Base-by-base conservation (phyloP, 2,329 filamentous ascomycete genomes). In the Domatiomyces catenatus region DNA sequence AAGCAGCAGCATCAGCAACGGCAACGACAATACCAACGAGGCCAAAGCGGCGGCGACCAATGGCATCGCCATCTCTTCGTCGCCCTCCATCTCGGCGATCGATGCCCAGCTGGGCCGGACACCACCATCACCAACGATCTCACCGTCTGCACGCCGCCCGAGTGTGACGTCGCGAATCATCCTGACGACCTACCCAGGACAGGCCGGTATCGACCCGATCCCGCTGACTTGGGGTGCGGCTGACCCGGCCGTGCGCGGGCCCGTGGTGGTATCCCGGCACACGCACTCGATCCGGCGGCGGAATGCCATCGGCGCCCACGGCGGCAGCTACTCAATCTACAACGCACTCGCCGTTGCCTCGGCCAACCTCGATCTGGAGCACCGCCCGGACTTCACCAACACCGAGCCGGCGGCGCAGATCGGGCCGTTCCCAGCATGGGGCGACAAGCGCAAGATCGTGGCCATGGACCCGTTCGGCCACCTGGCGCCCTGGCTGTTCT, bases 401-500 rank as follows among this genome's bases (percentile, higher is more conserved):
- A 94, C 88, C 8, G 86, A 96, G 66, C 92, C 92, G 10, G 88
- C 89, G n/a, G 86, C 80, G 19, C 79, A 83, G 49, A 86, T 96
- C 63, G 88, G 88, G 0, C 88, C 86, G 6, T 94, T 94, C 60
- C 81, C 86, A 6, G 80, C 92, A 68, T 98, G 90, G 90, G 78
- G 77, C 22, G 86, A 94, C 63, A 79, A 77, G 61, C 87, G 86
- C 67, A 96, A 95, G 73, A 96, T 98, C 56, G 90, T 96, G 12
- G 86, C 90, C 17, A 94, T 98, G 87, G 92, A 96, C 64, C 90
- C 90, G 0, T 86, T 84, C 66, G 90, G 92, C 5, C 92, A 96
- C 69, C 71, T 94, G 53, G 78, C 83, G 7, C 86, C 86, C 7
- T 89, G 83, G 82, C 69, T 93, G 42, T 94, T 83, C 71, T 84